A percentile compares a stretch with the other conserved stretches of the same genome.
phyloP scores from a whole-genome alignment of 2,329 filamentous ascomycete species.

The Colletotrichum sp. region DNA sequence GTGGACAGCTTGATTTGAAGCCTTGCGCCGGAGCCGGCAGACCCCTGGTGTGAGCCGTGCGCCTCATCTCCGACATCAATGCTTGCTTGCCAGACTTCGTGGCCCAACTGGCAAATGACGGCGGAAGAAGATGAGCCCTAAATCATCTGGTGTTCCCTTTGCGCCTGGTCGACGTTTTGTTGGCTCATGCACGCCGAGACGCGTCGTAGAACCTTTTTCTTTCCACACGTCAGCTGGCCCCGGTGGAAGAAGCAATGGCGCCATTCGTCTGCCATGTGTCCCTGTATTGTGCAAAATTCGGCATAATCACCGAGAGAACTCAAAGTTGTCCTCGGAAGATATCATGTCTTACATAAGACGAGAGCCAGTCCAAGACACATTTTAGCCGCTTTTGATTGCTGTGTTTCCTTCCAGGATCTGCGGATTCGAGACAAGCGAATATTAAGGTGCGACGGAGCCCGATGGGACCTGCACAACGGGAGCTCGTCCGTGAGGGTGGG shows the following conservation, averaged over 20 bases:
- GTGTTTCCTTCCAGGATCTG: background rate
- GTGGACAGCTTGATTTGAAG: background rate
- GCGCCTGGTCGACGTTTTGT: background rate
- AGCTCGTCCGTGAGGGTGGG: background rate
- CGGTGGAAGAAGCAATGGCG: background rate
- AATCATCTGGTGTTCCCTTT: background rate
- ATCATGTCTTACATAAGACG: background rate
- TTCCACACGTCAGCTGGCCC: background rate
- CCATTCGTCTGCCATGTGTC: background rate
- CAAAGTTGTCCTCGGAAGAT: background rate
- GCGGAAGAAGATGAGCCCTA: background rate
- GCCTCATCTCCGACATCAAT: constrained; percentile 44
- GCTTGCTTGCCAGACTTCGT: constrained; percentile 18
- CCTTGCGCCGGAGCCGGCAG: constrained; percentile 5
- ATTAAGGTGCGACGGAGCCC: background rate
- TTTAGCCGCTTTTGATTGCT: background rate
- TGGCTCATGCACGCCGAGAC: background rate
- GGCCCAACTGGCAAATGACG: background rate
- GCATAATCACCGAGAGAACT: background rate
- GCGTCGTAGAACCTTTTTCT: background rate
- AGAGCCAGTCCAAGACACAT: background rate
- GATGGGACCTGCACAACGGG: background rate
- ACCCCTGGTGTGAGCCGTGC: constrained; percentile 26
- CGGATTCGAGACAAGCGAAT: constrained; percentile 7
- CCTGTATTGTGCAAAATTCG: background rate